phyloP scores from a whole-genome alignment of 768 basidiomycete species.

The Kwoniella dendrophila region DNA sequence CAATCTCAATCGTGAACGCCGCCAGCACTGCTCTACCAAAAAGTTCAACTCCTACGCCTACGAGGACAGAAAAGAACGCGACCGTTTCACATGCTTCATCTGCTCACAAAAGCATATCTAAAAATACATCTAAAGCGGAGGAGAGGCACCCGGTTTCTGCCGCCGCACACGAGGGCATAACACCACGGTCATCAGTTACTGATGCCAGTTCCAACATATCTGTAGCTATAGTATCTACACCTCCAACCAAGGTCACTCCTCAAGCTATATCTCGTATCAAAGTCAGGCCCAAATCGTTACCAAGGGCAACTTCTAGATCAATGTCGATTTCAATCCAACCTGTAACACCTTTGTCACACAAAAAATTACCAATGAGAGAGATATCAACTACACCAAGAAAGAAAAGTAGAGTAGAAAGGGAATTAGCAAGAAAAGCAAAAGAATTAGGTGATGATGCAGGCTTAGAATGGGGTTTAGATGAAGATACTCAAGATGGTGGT shows the following conservation, averaged over 20 bases:
- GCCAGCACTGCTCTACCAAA: neutral
- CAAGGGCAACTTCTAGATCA: neutral
- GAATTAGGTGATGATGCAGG: slow-evolving; percentile 34
- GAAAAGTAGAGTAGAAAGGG: slow-evolving; percentile 14
- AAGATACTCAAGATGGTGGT: slow-evolving; percentile 38
- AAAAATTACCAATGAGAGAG: slow-evolving; percentile 2
- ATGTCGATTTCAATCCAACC: neutral
- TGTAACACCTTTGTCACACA: neutral
- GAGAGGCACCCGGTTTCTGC: too few relatives aligned
- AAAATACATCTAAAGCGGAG: too few relatives aligned
- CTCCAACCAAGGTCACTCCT: slow-evolving; percentile 4
- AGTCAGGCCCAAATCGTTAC: too few relatives aligned
- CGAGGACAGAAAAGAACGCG: too few relatives aligned
- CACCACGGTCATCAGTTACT: too few relatives aligned
- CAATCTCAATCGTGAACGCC: too few relatives aligned
- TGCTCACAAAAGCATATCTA: too few relatives aligned
- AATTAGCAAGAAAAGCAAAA: slow-evolving; percentile 30
- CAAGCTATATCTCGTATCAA: neutral
- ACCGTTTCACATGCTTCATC: too few relatives aligned
- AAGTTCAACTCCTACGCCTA: too few relatives aligned
- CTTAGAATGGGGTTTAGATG: slow-evolving; percentile 47
- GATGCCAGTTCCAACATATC: too few relatives aligned
- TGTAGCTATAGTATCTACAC: too few relatives aligned
- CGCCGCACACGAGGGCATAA: too few relatives aligned
- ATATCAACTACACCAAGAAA: slow-evolving; percentile 14